Base-by-base conservation (phyloP, 306 rosid species). In the Phaseolus lunatus region DNA sequence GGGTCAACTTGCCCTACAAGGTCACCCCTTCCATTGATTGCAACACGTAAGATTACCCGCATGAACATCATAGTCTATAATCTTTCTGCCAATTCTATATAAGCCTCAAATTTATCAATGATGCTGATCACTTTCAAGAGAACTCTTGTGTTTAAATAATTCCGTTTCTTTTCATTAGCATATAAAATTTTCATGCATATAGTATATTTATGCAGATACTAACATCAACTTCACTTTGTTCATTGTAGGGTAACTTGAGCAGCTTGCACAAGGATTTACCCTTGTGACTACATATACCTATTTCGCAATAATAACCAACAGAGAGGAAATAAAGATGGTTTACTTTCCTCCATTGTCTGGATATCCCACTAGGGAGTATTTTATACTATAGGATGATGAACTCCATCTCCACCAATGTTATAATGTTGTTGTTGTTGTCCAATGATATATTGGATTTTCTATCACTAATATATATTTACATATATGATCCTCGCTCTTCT, bases 21-120 rank as follows among this genome's bases (percentile, higher is more conserved):
- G 19, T 86, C 69, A 82, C 49, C 82, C 82, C 84, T 26, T 9
- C 70, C 72, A 72, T 86, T 13, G 76, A 91, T 44, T 89, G 97
- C 79, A 37, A 0, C 67, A 67, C 1, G 78, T 79, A 75, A 1
- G 8, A 24, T 52, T n/a, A n/a, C n/a, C n/a, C 73, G 7, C 22
- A 24, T 26, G 7, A 13, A 58, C 18, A 24, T 24, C 27, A 24
- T 24, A 24, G 27, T 24, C 1, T 24, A 24, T 24, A 24, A 24
- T 24, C 27, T 24, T 24, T 24, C 27, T 1, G 27, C 27, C 2
- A 24, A 24, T 24, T 24, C 27, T 24, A 24, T 24, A 44, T 44
- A 47, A 47, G 53, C 0, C 12, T 18, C 24, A 18, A 50, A 6
- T 18, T 18, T 7, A 2, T 50, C 7, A 18, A 18, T 50, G 13